Base-by-base conservation (phyloP, 495 filamentous ascomycete species). In the Trichocladium antarcticum region DNA sequence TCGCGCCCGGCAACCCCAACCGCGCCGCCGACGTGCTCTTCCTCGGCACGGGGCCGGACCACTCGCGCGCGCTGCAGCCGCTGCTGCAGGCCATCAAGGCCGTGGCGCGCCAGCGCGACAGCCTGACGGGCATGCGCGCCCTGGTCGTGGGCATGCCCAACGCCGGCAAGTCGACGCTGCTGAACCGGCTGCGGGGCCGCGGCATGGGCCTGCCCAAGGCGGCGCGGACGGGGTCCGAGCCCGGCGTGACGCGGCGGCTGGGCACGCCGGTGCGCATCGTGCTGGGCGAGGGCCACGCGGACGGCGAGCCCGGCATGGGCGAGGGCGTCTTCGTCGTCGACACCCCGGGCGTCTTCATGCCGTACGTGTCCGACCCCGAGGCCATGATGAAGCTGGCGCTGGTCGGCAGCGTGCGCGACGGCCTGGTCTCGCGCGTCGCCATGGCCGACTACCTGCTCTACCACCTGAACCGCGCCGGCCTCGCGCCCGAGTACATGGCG, bases 91-190 rank as follows among this genome's bases (percentile, higher is more conserved):
- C 54, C 44, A 54, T 72, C 37, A 65, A 64, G 32, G 35, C 29
- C 11, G 54, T 62, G 42, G 68, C 68, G 3, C 51, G 50, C 34
- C 57, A 58, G 1, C 47, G 55, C 31, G 62, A 71, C 42, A 42
- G 41, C 10, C 56, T 74, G 5, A 63, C 65, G 6, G 87, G 88
- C 2, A 77, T 84, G 45, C 80, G 88, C 21, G 76, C 87, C 45
- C 74, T 98, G 62, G 78, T 97, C 1, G 89, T 96, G 15, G 92
- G 92, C 22, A 96, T 98, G 90, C 92, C 92, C 6, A 98, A 98
- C 65, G 85, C 92, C 0, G 92, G 84, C 1, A 88, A 98, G 66
- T 93, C 86, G 19, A 87, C 90, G 0, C 72, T 98, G 12, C 79
- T 98, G 20, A 98, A 98, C 64, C 75, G 83, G 22, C 73, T 98